These are phyloP conservation scores for Coemansia umbellata DNA, from an alignment of 192 early-diverging fungal genomes.

Conservation along the genomic window DNA sequence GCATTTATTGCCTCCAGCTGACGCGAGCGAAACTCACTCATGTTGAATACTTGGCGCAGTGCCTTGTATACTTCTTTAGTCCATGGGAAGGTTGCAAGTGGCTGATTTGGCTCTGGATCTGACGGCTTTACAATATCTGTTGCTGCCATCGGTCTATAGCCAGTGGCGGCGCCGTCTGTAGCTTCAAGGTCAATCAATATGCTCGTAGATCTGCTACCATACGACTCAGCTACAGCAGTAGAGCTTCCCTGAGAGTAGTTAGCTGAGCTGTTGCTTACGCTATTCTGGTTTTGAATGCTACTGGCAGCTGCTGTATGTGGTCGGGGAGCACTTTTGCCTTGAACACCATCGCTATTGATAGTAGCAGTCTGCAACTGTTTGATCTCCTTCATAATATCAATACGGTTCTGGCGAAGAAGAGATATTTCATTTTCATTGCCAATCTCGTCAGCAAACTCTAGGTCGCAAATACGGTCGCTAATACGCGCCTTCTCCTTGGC, in stretches of 20 bases:
- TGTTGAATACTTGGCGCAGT: slow-evolving; percentile 63
- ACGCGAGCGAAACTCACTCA: slow-evolving; percentile 75
- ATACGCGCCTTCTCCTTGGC: slow-evolving; percentile 45
- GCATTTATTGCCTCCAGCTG: slow-evolving; percentile 90
- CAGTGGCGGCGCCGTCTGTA: background rate
- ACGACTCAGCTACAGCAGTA: background rate
- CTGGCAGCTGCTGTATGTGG: background rate
- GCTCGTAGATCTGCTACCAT: too few relatives aligned
- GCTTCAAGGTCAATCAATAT: background rate
- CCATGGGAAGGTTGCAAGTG: slow-evolving; percentile 58
- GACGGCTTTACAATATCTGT: slow-evolving; percentile 34
- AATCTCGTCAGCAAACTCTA: slow-evolving; percentile 47
- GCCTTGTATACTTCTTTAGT: slow-evolving; percentile 65
- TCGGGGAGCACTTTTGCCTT: background rate
- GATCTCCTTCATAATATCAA: slow-evolving; percentile 36
- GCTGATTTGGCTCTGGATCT: slow-evolving; percentile 32
- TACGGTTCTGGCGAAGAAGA: slow-evolving; percentile 34
- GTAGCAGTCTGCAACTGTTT: slow-evolving; percentile 13
- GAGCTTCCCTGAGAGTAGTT: background rate
- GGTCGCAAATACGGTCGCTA: slow-evolving; percentile 49
- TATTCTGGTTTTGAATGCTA: background rate
- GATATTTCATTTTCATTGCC: slow-evolving; percentile 43
- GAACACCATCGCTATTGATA: background rate
- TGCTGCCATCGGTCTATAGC: background rate
- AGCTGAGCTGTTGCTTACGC: background rate